Conservation (phyloP, 768 basidiomycete species). For the Rhodotorula diobovata region DNA sequence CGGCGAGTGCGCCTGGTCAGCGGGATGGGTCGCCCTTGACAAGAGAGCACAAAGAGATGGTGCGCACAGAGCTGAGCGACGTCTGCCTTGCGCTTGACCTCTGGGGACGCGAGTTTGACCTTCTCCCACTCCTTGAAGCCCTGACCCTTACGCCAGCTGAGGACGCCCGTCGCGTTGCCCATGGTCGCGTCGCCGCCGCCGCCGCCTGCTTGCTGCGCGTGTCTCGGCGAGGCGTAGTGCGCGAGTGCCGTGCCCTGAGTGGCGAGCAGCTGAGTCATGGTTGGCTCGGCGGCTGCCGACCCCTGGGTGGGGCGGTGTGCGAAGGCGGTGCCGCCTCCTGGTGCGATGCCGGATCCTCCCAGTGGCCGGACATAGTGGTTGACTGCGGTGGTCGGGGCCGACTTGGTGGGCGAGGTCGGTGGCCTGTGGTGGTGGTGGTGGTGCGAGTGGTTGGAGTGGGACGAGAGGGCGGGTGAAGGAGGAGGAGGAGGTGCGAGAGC, state of each 20-base stretch:
- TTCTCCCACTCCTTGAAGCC: conserved; percentile 69
- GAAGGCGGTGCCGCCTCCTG: background rate
- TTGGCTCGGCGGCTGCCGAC: conserved; percentile 24
- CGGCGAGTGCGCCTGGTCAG: background rate
- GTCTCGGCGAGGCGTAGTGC: conserved; percentile 1
- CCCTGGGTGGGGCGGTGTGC: background rate
- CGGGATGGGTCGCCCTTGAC: no score
- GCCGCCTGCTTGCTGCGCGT: background rate
- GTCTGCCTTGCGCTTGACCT: conserved; percentile 90
- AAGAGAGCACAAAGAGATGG: background rate
- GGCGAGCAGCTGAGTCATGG: conserved; percentile 39
- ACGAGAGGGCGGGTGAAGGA: background rate
- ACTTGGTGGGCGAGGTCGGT: conserved; percentile 11
- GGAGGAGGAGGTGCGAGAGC: background rate
- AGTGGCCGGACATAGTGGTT: conserved; percentile 25
- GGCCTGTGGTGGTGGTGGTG: background rate
- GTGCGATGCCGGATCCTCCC: background rate
- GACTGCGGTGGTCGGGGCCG: background rate
- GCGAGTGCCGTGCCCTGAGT: conserved; percentile 5
- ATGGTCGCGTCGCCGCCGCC: conserved; percentile 27
- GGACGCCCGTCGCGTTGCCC: conserved; percentile 39
- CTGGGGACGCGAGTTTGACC: conserved; percentile 73
- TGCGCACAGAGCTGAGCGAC: conserved; percentile 86
- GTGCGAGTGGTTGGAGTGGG: background rate
- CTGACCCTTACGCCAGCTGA: conserved; percentile 44